Base-by-base conservation (phyloP, 2,329 filamentous ascomycete species). In the Botrytis squamosa region DNA sequence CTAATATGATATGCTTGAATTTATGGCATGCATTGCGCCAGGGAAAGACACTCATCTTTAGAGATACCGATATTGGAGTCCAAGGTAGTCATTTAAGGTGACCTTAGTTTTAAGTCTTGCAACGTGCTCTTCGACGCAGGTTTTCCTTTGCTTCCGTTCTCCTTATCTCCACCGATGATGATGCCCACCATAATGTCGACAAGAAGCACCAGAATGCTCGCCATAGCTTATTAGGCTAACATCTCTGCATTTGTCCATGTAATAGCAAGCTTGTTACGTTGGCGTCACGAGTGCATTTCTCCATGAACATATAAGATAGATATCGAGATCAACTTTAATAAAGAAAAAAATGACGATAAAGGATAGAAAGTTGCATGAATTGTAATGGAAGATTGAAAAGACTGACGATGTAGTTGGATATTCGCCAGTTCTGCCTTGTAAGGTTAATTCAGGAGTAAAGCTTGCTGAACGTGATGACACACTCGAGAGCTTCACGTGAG, bases 331-430 rank as follows among this genome's bases (percentile, higher is more conserved):
- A 22, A 52, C 46, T 52, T 25, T n/a, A n/a, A n/a, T n/a, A n/a
- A n/a, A n/a, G 46, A 52, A 12, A 52, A 52, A 52, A 25, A 0
- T 10, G 4, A 52, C 2, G 46, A 49, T 22, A 52, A 25, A n/a
- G 4, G 1, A 0, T n/a, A 1, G 10, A 52, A n/a, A 14, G 22
- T 52, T 52, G 46, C 0, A 52, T n/a, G n/a, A n/a, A n/a, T 25
- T 49, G 40, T 42, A 16, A 52, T 14, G 22, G 46, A n/a, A 52
- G 10, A n/a, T 14, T 49, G 4, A 49, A 4, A 49, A 22, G 46
- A 44, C 22, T 49, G 22, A 25, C 10, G 6, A 55, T 55, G 25
- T 55, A 29, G 14, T 29, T 29, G 49, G 25, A 29, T 14, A 55
- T 8, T 55, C 25, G 25, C 14, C 12, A 55, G 5, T 14, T 55